Percentiles rank a stretch among this genome's conserved stretches.
These are phyloP conservation scores for Amaranthus palmeri DNA, from an alignment of 148 eudicot species.

Conservation along the genomic window DNA sequence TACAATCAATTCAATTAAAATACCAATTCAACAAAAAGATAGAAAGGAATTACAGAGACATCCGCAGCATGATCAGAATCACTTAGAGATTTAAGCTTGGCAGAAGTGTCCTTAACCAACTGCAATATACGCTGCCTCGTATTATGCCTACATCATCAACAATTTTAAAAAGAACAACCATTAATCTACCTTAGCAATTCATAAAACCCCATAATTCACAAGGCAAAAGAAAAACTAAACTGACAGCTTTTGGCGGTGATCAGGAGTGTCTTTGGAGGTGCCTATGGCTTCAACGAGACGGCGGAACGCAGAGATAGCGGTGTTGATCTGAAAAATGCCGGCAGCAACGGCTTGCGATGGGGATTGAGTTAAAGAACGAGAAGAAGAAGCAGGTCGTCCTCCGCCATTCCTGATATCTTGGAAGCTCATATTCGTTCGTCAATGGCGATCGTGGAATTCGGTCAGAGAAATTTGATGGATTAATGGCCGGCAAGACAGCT, in stretches of 20 bases:
- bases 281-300: slow-evolving; percentile 53
- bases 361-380: slow-evolving; percentile 23
- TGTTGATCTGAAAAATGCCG: slow-evolving; percentile 67
- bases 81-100: slow-evolving; percentile 55
- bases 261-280: slow-evolving; percentile 58
- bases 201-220: too few relatives aligned
- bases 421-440: slow-evolving; percentile 40
- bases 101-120: slow-evolving; percentile 66
- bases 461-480: too few relatives aligned
- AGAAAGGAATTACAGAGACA: slow-evolving; percentile 34
- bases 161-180: slow-evolving; percentile 9
- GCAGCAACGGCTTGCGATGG: slow-evolving; percentile 55
- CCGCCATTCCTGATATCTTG: slow-evolving; percentile 56
- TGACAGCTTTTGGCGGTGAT: slow-evolving; percentile 57
- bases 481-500: slow-evolving; percentile 8
- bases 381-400: slow-evolving; percentile 29
- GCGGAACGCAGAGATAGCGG: slow-evolving; percentile 49
- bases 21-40: slow-evolving; percentile 5
- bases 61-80: slow-evolving; percentile 44
- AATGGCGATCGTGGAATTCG: neutral
- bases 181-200: neutral
- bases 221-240: slow-evolving; percentile 12
- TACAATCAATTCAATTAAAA: neutral
- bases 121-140: slow-evolving; percentile 55
- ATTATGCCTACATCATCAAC: slow-evolving; percentile 35